Conservation (phyloP, 2,329 filamentous ascomycete species). For the Paramyrothecium roridum region DNA sequence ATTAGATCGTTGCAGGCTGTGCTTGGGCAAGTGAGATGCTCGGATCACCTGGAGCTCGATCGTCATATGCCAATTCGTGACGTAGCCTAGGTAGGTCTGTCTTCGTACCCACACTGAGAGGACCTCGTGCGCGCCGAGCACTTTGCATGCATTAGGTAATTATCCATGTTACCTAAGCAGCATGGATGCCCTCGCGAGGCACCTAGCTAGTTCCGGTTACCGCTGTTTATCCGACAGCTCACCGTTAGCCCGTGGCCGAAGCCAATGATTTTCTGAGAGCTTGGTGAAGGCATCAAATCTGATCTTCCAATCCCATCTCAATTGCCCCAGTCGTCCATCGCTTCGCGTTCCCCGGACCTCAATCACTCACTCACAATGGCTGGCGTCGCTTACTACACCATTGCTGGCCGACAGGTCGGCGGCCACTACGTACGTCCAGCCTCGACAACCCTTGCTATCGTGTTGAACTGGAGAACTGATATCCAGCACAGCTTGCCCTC, state of each 20-base stretch:
- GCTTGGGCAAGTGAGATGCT: not conserved
- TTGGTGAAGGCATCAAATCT: constrained; percentile 5
- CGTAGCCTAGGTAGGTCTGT: constrained; percentile 9
- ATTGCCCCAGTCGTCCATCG: constrained; percentile 21
- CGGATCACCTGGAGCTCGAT: constrained; percentile 13
- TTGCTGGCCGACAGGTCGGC: constrained; percentile 58
- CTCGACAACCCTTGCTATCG: constrained; percentile 10
- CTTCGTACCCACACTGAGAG: too few relatives aligned
- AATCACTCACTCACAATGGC: constrained; percentile 28
- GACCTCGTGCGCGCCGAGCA: too few relatives aligned
- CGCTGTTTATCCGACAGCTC: not conserved
- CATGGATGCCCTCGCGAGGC: too few relatives aligned
- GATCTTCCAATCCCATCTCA: constrained; percentile 17
- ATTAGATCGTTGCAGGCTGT: too few relatives aligned
- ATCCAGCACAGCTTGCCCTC: constrained; percentile 50
- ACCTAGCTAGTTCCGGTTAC: not conserved
- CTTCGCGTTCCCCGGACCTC: constrained; percentile 18
- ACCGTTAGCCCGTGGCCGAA: not conserved
- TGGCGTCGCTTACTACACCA: constrained; percentile 43
- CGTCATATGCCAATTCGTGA: constrained; percentile 18
- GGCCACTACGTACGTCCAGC: constrained; percentile 55
- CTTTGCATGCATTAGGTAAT: too few relatives aligned
- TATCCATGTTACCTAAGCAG: too few relatives aligned
- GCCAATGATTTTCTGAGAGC: constrained; percentile 10
- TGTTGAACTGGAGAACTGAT: constrained; percentile 10